These are phyloP conservation scores for Linderina pennispora DNA, from an alignment of 192 early-diverging fungal species.

Conservation along the genomic window DNA sequence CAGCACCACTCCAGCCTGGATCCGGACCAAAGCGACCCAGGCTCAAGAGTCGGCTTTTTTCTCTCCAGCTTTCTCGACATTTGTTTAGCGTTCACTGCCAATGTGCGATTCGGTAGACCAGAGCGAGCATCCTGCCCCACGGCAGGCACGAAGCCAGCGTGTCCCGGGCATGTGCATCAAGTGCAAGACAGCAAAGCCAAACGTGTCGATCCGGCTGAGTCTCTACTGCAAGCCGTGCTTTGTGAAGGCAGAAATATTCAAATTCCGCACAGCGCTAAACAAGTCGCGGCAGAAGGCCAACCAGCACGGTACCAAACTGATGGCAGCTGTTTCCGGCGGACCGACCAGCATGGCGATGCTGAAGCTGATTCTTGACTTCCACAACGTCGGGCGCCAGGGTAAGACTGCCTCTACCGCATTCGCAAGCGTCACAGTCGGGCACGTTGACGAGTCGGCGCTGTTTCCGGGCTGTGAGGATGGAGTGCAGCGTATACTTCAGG, in stretches of 20 bases:
- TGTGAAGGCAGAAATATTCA: slow-evolving; percentile 55
- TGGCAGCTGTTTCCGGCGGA: slow-evolving; percentile 86
- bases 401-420: slow-evolving; percentile 56
- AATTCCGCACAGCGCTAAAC: slow-evolving; percentile 61
- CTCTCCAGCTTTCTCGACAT: too few species aligned
- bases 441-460: slow-evolving; percentile 68
- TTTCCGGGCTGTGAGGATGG: slow-evolving; percentile 38
- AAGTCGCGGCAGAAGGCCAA: slow-evolving; percentile 42
- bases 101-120: slow-evolving; percentile 10
- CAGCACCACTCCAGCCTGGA: too few species aligned
- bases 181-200: slow-evolving; percentile 65
- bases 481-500: too few species aligned
- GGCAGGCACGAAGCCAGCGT: slow-evolving; percentile 6
- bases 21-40: too few species aligned
- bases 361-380: slow-evolving; percentile 58
- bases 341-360: slow-evolving; percentile 70
- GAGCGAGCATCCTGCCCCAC: too few species aligned
- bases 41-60: too few species aligned
- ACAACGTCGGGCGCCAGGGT: slow-evolving; percentile 43
- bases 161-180: slow-evolving; percentile 57
- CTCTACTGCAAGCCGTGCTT: slow-evolving; percentile 85
- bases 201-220: slow-evolving; percentile 59
- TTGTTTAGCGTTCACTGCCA: too few species aligned
- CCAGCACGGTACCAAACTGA: slow-evolving; percentile 46
- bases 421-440: slow-evolving; percentile 59